Evolutionary conservation across 1,284 basidiomycete genomes (phyloP), one percentile per base, ranked within the genome.

Genomic region (Leccinum cinnamomeum): DNA sequence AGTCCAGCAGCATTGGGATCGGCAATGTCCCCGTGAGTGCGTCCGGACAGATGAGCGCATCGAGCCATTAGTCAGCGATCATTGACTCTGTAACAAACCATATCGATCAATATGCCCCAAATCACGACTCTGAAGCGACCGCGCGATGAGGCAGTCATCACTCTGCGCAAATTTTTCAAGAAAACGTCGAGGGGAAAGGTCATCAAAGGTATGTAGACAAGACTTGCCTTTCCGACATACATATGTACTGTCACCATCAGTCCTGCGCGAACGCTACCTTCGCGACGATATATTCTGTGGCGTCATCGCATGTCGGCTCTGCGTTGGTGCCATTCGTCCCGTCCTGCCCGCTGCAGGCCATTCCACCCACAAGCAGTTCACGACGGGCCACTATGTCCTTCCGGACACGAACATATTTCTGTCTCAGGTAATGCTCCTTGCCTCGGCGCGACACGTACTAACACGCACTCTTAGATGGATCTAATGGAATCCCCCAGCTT

Each of bases 351-450:
- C 69, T 23, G 68, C 75, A 3, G 89, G 89, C 7, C 84, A 84
- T 57, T 70, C 75, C 6, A 75, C 78, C 3, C 89, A 87, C 76
- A 80, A 78, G 53, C 70, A 72, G 0, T 90, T 83, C 70, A 80
- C 83, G 0, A 72, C 81, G 59, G 88, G 91, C 0, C 94, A 98
- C 73, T 96, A 91, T 75, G 75, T 98, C 33, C 79, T 99, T 5
- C 90, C 97, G 14, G 97, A 99, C 76, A 98, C 97, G 25, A 99
- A 99, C 76, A 87, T 98, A 7, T 94, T 98, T 68, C 82, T 99
- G 11, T 88, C 94, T 48, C 95, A 98, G 82, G 83, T 78, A 37
- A 33, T 14, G 3, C 48, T 28, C 0, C 33, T 58, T 51, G 46
- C 20, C 35, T 48, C 11, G 5, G 11, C 23, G 25, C 44, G 58